Percentiles rank a stretch among this genome's conserved stretches.
Evolutionary conservation across 441 rosid genomes (phyloP).

Genomic region (Croton laevigatus): DNA sequence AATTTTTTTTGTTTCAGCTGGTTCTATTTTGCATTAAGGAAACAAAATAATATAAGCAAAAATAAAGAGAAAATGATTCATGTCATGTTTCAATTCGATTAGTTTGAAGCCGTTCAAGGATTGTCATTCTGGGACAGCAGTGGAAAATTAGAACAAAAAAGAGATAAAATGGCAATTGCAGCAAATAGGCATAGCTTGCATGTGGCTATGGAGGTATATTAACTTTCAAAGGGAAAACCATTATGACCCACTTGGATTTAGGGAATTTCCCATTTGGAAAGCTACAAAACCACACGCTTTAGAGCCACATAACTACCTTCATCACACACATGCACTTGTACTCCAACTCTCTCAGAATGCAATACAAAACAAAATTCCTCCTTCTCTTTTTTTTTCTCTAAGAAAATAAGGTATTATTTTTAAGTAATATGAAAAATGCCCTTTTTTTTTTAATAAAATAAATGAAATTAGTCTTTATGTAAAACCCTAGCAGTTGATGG

Average conservation of each 20-base stretch:
- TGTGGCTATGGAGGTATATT: slow-evolving; percentile 11
- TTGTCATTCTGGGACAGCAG: too few relatives aligned
- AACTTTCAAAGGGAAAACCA: not conserved
- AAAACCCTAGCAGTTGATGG: slow-evolving; percentile 21
- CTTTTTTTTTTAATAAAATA: too few relatives aligned
- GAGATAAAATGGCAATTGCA: slow-evolving; percentile 13
- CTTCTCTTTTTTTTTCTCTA: not conserved
- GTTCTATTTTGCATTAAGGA: too few relatives aligned
- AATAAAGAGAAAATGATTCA: too few relatives aligned
- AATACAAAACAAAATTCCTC: too few relatives aligned
- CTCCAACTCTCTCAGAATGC: not conserved
- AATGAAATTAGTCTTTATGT: not conserved
- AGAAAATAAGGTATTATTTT: not conserved
- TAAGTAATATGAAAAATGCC: too few relatives aligned
- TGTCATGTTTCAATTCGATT: too few relatives aligned
- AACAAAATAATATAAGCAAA: too few relatives aligned
- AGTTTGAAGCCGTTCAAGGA: too few relatives aligned
- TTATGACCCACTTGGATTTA: slow-evolving; percentile 25
- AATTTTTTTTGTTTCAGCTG: too few relatives aligned
- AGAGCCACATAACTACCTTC: slow-evolving; percentile 8
- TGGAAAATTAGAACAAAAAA: too few relatives aligned
- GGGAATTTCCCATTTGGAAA: slow-evolving; percentile 18
- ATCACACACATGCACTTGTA: not conserved
- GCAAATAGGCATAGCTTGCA: slow-evolving; percentile 25
- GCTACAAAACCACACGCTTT: slow-evolving; percentile 34